Evolutionary conservation across 768 basidiomycete species (phyloP).

Genomic region (Wakefieldia striispora): DNA sequence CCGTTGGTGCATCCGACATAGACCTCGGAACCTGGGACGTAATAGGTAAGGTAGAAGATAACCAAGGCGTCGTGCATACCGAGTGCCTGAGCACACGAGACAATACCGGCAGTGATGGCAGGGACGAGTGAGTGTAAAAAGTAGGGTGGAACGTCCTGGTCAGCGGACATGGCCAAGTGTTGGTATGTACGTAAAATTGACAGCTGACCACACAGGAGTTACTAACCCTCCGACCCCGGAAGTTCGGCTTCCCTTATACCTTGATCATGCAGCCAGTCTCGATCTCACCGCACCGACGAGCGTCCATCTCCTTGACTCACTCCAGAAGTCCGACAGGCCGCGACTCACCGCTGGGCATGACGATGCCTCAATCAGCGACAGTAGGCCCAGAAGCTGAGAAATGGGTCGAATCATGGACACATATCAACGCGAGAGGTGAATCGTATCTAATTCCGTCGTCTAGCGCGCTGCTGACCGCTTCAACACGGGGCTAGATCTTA

Average conservation of each 20-base stretch:
- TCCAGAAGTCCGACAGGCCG: slow-evolving; percentile 11
- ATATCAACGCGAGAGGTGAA: slow-evolving; percentile 57
- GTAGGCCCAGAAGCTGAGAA: slow-evolving; percentile 38
- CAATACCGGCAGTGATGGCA: slow-evolving; percentile 25
- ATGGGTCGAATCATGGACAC: slow-evolving; percentile 61
- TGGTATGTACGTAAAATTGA: slow-evolving; percentile 20
- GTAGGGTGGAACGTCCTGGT: slow-evolving; percentile 60
- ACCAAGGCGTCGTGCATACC: slow-evolving; percentile 35
- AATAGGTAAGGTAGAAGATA: slow-evolving; percentile 2
- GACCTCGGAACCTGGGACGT: slow-evolving; percentile 68
- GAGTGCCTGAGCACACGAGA: slow-evolving; percentile 54
- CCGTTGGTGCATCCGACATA: slow-evolving; percentile 88
- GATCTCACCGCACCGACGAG: slow-evolving; percentile 16
- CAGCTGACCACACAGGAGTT: background rate
- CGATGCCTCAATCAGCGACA: slow-evolving; percentile 9
- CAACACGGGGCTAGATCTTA: slow-evolving; percentile 48
- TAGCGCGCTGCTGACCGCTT: background rate
- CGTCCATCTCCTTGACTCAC: slow-evolving; percentile 18
- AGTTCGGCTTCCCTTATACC: slow-evolving; percentile 1
- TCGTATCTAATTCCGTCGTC: background rate
- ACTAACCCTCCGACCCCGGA: too few relatives aligned
- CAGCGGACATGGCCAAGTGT: slow-evolving; percentile 17
- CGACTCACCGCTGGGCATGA: slow-evolving; percentile 15
- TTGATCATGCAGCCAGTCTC: slow-evolving; percentile 14
- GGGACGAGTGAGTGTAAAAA: slow-evolving; percentile 49